Evolutionary conservation across 2,329 filamentous ascomycete species (phyloP), one percentile per base, ranked within the genome.

Genomic region (Biscogniauxia sp.): DNA sequence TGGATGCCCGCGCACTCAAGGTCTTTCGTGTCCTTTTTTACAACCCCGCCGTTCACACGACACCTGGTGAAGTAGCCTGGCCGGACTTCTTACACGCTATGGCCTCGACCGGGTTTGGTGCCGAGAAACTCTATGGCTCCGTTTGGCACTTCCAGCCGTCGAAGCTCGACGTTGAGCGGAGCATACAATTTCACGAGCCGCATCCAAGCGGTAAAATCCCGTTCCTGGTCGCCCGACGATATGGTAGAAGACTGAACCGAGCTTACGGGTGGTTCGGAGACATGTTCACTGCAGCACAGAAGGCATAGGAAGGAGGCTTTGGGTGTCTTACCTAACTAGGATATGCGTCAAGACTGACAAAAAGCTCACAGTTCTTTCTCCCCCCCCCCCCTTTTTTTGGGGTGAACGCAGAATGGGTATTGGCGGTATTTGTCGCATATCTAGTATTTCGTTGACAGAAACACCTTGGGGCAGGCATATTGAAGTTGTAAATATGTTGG

Each of bases 151-250:
- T 88, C 62, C 76, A 74, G 15, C 81, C 80, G 3, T 32, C 28
- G 6, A 69, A 68, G 4, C 61, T 78, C 20, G 76, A 80, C 56
- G 74, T 79, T 0, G 73, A 79, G 49, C 71, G 79, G 3, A 79
- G 77, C 23, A 88, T 88, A 32, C 81, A 85, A 57, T 84, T 88
- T 62, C 84, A 88, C 63, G 84, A 87, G 66, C 85, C 85, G 2
- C 84, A 88, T 70, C 83, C 84, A 0, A 69, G 68, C 1, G 73
- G 73, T 0, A 87, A 87, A 70, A 76, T 88, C 3, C 73, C 79
- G 0, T 83, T 81, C 61, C 64, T 65, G 1, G 71, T 69, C 50
- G 83, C 82, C 0, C 74, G 83, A 53, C 69, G 78, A 1, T 72
- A 78, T 64, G 85, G 83, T 0, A 72, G 83, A 53, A 72, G 84